Evolutionary conservation across 1,284 basidiomycete genomes (phyloP).

Genomic region (Mycena sp.): DNA sequence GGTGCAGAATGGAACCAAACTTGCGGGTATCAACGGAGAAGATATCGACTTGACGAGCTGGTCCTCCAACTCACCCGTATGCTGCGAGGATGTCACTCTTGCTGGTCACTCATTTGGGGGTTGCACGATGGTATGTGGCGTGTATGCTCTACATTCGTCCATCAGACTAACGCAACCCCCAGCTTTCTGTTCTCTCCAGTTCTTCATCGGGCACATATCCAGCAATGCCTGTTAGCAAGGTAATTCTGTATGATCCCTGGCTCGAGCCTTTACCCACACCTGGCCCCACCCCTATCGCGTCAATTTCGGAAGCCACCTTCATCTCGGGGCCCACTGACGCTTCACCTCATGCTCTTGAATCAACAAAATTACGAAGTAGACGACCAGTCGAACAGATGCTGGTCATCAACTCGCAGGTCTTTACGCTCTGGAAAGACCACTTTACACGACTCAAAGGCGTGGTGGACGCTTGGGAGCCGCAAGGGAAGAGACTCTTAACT

Average conservation of each 20-base stretch:
- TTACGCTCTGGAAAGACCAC: constrained; percentile 79
- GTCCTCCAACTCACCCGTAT: constrained; percentile 47
- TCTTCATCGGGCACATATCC: constrained; percentile 50
- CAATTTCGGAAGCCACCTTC: constrained; percentile 31
- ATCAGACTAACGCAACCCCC: not conserved
- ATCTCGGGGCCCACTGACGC: no score
- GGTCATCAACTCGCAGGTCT: constrained; percentile 78
- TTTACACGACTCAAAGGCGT: constrained; percentile 65
- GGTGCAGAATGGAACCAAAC: constrained; percentile 42
- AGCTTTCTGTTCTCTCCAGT: constrained; percentile 64
- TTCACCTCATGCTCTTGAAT: no score
- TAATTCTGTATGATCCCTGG: constrained; percentile 81
- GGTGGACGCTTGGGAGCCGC: constrained; percentile 60
- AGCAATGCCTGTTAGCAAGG: constrained; percentile 61
- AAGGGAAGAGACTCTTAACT: constrained; percentile 56
- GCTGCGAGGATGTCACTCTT: constrained; percentile 57
- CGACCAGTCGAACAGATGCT: constrained; percentile 52
- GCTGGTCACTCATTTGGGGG: constrained; percentile 84
- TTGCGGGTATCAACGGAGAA: constrained; percentile 46
- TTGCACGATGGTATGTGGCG: constrained; percentile 70
- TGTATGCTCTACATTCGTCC: constrained; percentile 18
- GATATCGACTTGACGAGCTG: constrained; percentile 55
- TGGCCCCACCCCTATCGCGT: constrained; percentile 50
- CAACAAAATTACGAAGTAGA: no score
- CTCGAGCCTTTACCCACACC: constrained; percentile 74